phyloP scores from a whole-genome alignment of 2,329 filamentous ascomycete species.

The Calonectria pteridis region DNA sequence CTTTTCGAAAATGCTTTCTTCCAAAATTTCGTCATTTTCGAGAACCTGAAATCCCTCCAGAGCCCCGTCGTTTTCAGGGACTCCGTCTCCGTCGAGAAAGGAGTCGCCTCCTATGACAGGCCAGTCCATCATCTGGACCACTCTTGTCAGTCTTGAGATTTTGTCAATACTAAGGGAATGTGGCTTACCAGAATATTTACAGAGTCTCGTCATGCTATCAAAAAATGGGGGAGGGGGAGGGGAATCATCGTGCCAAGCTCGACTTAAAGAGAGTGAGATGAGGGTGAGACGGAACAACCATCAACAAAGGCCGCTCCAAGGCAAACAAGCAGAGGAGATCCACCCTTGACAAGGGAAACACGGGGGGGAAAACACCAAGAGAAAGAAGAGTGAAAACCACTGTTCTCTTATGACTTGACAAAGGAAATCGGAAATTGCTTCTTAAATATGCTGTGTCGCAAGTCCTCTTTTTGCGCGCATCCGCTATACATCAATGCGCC shows the following conservation, averaged over 20 bases:
- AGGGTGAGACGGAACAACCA: not conserved
- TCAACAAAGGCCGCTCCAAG: not conserved
- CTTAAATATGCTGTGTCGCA: not conserved
- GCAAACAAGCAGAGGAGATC: not conserved
- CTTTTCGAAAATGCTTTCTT: constrained; percentile 18
- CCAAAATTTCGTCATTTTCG: constrained; percentile 8
- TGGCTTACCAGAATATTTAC: constrained; percentile 32
- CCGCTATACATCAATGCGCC: not conserved
- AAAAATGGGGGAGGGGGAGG: not conserved
- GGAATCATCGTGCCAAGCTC: not conserved
- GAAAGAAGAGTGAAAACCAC: not conserved
- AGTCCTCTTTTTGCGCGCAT: not conserved
- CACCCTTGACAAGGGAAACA: not conserved
- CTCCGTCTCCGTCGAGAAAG: constrained; percentile 18
- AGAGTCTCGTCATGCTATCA: constrained; percentile 20
- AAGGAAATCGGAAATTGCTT: not conserved
- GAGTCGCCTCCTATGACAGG: constrained; percentile 8
- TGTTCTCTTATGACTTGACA: not conserved
- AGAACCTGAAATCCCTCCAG: not conserved
- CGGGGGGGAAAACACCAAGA: not conserved
- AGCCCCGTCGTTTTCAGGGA: not conserved
- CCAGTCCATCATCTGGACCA: constrained; percentile 25
- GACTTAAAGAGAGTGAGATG: not conserved
- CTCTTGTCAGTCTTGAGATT: not conserved
- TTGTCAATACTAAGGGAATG: not conserved